Base-by-base conservation (phyloP, 1,139 yeast genomes). In the Saccharomyces pastorianus region DNA sequence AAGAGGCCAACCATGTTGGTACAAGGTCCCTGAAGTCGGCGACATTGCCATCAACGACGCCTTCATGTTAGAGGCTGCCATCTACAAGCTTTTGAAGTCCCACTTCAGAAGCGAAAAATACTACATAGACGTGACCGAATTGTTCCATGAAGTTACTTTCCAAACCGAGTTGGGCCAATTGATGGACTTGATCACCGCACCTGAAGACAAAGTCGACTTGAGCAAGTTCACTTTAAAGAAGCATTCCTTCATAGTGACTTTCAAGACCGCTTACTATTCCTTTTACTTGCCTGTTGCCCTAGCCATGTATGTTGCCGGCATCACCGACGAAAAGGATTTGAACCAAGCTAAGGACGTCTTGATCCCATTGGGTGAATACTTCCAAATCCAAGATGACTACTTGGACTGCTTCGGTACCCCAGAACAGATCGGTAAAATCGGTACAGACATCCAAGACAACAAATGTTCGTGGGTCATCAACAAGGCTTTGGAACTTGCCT, bases 1-100 rank as follows among this genome's bases (percentile, higher is more conserved):
- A 78, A 85, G 99, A 71, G 98, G 97, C 54, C 98, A 93, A 73
- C 93, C 96, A 63, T 93, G 99, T 75, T 93, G 99, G 99, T 93
- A 91, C 76, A 84, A 76, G 68, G 80, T 76, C 53, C 85, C 83
- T 58, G 83, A 83, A 48, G 96, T 91, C 55, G 88, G 88, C 47
- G 88, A 89, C 71, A 86, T 93, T 70, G 99, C 99, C 57, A 93
- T 95, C 73, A 95, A 95, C 70, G 99, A 95, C 68, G 83, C 99
- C 2, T 95, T 93, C 72, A 89, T 95, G 95, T 80, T 95, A 62
- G 99, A 95, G 73, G 95, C 95, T 55, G 91, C 96, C 51, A 90
- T 95, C 64, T 95, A 93, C 74, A 77, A 88, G 59, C 75, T 95
- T 62, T 80, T 95, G 71, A 93, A 90, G 78, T 88, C 84, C 69